Evolutionary conservation across 78 protist genomes (phyloP).

Genomic region (slime mould (Dictyostelium discoideum)): DNA sequence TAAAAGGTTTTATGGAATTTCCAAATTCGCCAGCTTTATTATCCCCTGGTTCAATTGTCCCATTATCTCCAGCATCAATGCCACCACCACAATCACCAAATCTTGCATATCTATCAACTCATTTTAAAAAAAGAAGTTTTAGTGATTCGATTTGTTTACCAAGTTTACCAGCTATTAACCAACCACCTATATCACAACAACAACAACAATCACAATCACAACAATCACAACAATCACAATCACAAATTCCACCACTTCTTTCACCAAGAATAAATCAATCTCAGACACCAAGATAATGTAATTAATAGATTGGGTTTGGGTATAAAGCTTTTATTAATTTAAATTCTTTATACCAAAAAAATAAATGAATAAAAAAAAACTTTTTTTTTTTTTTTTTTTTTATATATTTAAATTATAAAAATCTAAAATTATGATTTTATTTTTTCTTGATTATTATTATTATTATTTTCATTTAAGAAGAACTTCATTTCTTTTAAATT

Average conservation of each 20-base stretch:
- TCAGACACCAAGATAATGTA: not conserved
- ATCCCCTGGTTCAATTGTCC: not conserved
- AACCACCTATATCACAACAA: not conserved
- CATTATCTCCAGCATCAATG: slow-evolving; percentile 7
- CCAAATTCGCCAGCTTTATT: not conserved
- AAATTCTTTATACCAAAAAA: not conserved
- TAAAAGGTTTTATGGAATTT: slow-evolving; percentile 25
- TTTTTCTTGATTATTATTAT: not conserved
- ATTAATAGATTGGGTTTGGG: not conserved
- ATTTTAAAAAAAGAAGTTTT: slow-evolving; percentile 28
- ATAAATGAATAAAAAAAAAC: not conserved
- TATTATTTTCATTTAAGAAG: not conserved
- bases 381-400: too few relatives aligned
- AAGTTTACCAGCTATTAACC: not conserved
- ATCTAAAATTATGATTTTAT: not conserved
- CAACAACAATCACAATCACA: not conserved
- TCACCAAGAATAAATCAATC: not conserved
- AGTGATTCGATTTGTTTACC: slow-evolving; percentile 7
- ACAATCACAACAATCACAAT: not conserved
- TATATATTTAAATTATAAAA: not conserved
- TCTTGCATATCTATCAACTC: not conserved
- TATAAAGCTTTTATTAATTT: too few relatives aligned
- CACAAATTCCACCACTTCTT: not conserved
- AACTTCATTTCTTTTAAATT: not conserved
- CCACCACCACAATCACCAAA: slow-evolving; percentile 35